A percentile compares a stretch with the other conserved stretches of the same genome.
phyloP scores from a whole-genome alignment of 1,284 basidiomycete species.

The Erythrobasidium hasegawianum region DNA sequence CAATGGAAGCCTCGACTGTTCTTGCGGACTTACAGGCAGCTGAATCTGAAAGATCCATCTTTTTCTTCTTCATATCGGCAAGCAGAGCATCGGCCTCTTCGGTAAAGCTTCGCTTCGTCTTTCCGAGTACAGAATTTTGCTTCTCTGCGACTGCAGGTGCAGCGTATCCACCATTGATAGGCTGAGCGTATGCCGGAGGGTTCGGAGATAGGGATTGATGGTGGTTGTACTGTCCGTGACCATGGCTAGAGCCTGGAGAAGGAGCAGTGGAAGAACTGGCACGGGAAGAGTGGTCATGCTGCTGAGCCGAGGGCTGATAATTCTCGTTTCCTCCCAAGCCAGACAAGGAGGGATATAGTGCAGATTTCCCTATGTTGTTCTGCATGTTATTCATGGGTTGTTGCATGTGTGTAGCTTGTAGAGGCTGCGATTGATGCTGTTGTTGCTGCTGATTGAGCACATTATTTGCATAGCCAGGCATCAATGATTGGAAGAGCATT shows the following conservation, averaged over 20 bases:
- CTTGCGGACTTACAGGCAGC: conserved; percentile 63
- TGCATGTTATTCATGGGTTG: not conserved
- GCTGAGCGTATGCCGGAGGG: conserved; percentile 29
- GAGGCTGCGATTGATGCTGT: conserved; percentile 22
- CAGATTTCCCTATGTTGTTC: not conserved
- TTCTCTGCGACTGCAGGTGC: conserved; percentile 7
- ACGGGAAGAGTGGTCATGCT: conserved; percentile 1
- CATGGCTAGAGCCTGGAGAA: conserved; percentile 1
- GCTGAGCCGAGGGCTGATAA: conserved; percentile 5
- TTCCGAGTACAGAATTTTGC: conserved; percentile 37
- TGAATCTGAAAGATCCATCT: conserved; percentile 72
- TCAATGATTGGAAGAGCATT: conserved; percentile 8
- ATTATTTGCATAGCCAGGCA: conserved; percentile 13
- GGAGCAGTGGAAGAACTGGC: not conserved
- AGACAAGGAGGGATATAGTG: conserved; percentile 18
- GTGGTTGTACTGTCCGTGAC: too few species aligned
- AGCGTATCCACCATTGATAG: not conserved
- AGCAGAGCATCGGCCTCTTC: conserved; percentile 69
- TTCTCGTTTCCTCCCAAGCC: conserved; percentile 29
- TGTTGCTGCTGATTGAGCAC: conserved; percentile 10
- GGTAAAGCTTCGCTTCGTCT: conserved; percentile 63
- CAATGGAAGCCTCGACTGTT: not conserved
- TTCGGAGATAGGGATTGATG: conserved; percentile 18
- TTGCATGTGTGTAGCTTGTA: not conserved
- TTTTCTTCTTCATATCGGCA: conserved; percentile 83